Evolutionary conservation across 2,329 filamentous ascomycete genomes (phyloP).

Genomic region (Aspergillus brunneoviolaceus): DNA sequence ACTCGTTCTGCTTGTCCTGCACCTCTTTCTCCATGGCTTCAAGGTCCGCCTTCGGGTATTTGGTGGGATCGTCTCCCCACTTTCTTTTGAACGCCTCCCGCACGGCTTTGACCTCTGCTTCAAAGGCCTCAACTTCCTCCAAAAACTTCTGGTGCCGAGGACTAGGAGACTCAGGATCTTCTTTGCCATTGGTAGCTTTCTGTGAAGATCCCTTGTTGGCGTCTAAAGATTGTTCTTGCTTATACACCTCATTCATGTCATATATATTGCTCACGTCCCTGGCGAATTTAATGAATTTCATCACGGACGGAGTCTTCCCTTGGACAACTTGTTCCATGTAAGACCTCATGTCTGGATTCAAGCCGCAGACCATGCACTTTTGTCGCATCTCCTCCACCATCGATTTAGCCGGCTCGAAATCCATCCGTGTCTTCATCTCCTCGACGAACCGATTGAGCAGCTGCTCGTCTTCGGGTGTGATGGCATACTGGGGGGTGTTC

Average conservation of each 20-base stretch:
- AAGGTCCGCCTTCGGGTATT: too few species aligned
- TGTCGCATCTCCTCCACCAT: neutral
- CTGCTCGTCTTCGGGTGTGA: conserved; percentile 58
- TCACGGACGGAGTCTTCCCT: conserved; percentile 50
- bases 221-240: too few species aligned
- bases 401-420: conserved; percentile 27
- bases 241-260: neutral
- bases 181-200: too few species aligned
- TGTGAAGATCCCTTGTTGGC: too few species aligned
- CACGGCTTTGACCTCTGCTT: too few species aligned
- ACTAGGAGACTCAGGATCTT: too few species aligned
- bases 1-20: too few species aligned
- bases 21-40: too few species aligned
- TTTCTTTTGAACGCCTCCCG: too few species aligned
- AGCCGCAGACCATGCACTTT: neutral
- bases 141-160: too few species aligned
- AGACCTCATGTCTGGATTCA: neutral
- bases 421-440: conserved; percentile 59
- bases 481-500: conserved; percentile 41
- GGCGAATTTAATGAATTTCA: conserved; percentile 61
- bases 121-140: too few species aligned
- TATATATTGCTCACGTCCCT: neutral
- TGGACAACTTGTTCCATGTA: conserved; percentile 44
- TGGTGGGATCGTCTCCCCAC: too few species aligned
- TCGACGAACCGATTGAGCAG: conserved; percentile 58